Evolutionary conservation across 2,329 filamentous ascomycete genomes (phyloP), one percentile per base, ranked within the genome.

Genomic region (Diaporthe ilicicola): DNA sequence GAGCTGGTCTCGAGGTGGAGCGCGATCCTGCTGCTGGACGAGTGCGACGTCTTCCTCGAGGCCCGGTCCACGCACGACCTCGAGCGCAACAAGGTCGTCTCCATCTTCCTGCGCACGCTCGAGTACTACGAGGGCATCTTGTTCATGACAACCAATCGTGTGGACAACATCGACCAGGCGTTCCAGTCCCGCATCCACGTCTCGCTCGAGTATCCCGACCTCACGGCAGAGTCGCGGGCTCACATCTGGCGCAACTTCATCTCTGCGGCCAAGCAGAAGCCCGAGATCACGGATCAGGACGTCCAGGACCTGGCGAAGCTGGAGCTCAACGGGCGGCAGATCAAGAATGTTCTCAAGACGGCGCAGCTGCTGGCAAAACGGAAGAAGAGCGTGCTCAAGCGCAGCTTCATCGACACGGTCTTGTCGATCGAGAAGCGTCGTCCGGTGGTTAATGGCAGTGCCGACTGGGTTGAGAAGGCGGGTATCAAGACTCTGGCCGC

Each of bases 1-100:
- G 90, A 93, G 77, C 90, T 95, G 72, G 92, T 92, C 1, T 90
- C 92, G 72, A 87, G 86, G 1, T 94, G 92, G 92, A 90, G 91
- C 55, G 91, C 91, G 0, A 88, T 94, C 2, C 83, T 94, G 0
- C 85, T 94, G 4, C 87, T 94, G 1, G 92, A 94, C 76, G 92
- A 94, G 81, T 91, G 89, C 27, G 90, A 91, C 74, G 86, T 90
- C n/a, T 91, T 91, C 80, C 76, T 81, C 1, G 77, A 80, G 61
- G 74, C 75, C 24, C 73, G 74, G 10, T 65, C 74, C 10, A 71
- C 76, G 7, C 73, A 79, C 66, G 79, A 82, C 72, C 74, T 83
- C 4, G 76, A 81, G 70, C 79, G 82, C 56, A 85, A 85, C 76
- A 79, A 79, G 62, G 75, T 85, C 32, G 80, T 83, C 10, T 79